Conservation (phyloP, 2,329 filamentous ascomycete species). For the Ophiostoma quercus region DNA sequence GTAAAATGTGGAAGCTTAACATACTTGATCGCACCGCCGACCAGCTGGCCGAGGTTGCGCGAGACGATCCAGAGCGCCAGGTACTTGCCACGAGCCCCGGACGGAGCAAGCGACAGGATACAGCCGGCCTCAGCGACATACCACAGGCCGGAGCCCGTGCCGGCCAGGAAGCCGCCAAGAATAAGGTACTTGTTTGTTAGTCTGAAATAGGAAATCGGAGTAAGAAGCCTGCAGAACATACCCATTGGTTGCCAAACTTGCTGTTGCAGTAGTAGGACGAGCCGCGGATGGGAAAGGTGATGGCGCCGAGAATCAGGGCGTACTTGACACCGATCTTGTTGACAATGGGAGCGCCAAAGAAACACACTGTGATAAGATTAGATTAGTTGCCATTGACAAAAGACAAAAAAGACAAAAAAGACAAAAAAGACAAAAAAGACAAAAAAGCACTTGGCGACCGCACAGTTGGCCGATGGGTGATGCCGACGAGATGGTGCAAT, state of each 20-base stretch:
- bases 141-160: conserved; percentile 4
- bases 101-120: neutral
- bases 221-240: neutral
- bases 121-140: conserved; percentile 2
- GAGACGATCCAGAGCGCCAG: conserved; percentile 2
- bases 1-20: neutral
- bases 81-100: neutral
- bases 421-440: too few relatives aligned
- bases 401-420: neutral
- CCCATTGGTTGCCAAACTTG: conserved; percentile 8
- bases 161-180: neutral
- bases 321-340: neutral
- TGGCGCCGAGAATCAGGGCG: neutral
- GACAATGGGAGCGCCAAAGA: conserved; percentile 5
- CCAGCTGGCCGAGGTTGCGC: conserved; percentile 4
- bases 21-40: neutral
- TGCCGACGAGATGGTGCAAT: neutral
- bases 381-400: neutral
- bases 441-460: neutral
- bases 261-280: conserved; percentile 5
- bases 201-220: too few relatives aligned
- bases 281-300: neutral
- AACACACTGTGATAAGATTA: neutral
- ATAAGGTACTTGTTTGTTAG: neutral
- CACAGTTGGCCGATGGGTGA: neutral